phyloP scores from a whole-genome alignment of 2,329 filamentous ascomycete species.

The Ilyonectria robusta region DNA sequence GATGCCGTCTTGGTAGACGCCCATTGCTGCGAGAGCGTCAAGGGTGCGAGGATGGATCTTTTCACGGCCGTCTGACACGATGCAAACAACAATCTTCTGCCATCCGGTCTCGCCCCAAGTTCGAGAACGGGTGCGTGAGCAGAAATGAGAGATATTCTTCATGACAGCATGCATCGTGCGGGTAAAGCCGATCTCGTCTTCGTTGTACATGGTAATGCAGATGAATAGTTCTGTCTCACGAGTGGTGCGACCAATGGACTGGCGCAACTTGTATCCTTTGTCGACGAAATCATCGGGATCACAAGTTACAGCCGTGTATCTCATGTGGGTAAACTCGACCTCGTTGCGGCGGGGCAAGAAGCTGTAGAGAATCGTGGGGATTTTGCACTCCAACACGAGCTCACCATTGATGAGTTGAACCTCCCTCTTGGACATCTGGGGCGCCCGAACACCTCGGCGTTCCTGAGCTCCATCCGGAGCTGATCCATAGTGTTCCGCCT shows the following conservation, averaged over 20 bases:
- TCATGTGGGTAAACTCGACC: conserved; percentile 98
- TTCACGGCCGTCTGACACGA: conserved; percentile 93
- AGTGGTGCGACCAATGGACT: conserved; percentile 86
- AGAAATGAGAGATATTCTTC: conserved; percentile 98
- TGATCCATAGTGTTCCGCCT: conserved; percentile 87
- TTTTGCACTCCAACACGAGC: conserved; percentile 98
- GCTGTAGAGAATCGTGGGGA: conserved; percentile 97
- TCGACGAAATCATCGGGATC: conserved; percentile 94
- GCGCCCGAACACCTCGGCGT: conserved; percentile 86
- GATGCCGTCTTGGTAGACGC: conserved; percentile 97
- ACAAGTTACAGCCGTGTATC: conserved; percentile 98
- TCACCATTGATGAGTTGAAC: conserved; percentile 98
- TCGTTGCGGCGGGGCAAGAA: conserved; percentile 95
- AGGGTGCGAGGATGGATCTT: conserved; percentile 93
- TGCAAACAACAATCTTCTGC: conserved; percentile 99
- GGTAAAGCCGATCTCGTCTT: conserved; percentile 96
- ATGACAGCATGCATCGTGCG: conserved; percentile 99
- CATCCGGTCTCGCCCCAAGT: conserved; percentile 98
- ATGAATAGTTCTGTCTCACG: conserved; percentile 97
- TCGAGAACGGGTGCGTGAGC: conserved; percentile 89
- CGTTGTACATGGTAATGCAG: conserved; percentile 99
- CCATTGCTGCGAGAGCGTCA: conserved; percentile 95
- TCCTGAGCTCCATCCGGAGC: conserved; percentile 90
- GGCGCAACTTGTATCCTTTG: conserved; percentile 91
- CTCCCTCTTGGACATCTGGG: conserved; percentile 93